Base-by-base conservation (phyloP, 805 yeast genomes). In the Candida pini region DNA sequence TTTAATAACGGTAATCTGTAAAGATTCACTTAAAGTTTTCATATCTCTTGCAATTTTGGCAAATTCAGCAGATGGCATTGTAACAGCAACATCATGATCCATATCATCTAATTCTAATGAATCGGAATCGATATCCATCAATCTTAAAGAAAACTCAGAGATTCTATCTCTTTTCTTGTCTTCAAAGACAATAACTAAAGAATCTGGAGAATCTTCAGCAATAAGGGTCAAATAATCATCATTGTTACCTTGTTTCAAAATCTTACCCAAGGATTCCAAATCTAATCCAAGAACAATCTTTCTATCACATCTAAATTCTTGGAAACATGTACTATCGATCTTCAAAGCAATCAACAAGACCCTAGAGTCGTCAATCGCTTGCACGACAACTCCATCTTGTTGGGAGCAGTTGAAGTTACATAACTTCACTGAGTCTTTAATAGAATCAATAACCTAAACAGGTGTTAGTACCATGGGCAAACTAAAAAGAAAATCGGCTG, bases 371-470 rank as follows among this genome's bases (percentile, higher is more conserved):
- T 92, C 98, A 48, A 92, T 92, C 18, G 98, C 97, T 69, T 92
- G 97, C 16, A 94, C 90, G 9, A 94, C 82, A 53, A 92, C 81
- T 48, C 98, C 98, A 16, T 52, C 48, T 43, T 78, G 75, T 60
- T 85, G 92, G n/a, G 94, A 78, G 68, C 97, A 92, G 68, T 88
- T 92, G 71, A 92, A 86, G 72, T 92, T 92, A 69, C 97, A 92
- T 51, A 89, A 73, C 53, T 85, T 86, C 43, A 92, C 96, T 55
- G 95, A 81, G 57, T 92, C 98, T 58, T 87, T 85, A 60, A 90
- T 83, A 39, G 97, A 80, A 50, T 92, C 98, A 52, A 89, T 82
- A 55, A 89, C 81, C 73, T 67, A 32, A n/a, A n/a, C n/a, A n/a
- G n/a, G n/a, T 22, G 38, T 33, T 32, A 35, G 46, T 39, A 34